phyloP scores from a whole-genome alignment of 257 asterid species.

The Euphrasia confusa region DNA sequence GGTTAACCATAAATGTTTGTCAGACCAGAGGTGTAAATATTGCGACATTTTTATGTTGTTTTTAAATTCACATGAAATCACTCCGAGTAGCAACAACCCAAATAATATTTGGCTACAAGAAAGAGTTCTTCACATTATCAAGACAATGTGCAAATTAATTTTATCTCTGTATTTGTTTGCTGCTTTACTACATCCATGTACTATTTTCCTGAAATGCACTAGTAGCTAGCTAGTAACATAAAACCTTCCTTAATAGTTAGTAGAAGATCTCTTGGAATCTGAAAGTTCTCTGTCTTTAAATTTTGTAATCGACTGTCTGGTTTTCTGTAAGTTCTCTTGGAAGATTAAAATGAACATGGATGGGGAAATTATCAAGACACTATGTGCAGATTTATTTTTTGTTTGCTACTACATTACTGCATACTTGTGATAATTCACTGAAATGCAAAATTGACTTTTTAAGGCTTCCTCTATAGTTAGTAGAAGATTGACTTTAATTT shows the following conservation, averaged over 20 bases:
- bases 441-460: not conserved
- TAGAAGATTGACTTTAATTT: not conserved
- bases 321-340: not conserved
- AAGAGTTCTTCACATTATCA: not conserved
- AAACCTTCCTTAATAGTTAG: not conserved
- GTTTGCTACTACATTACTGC: not conserved
- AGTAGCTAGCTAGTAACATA: not conserved
- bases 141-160: not conserved
- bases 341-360: not conserved
- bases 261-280: not conserved
- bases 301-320: not conserved
- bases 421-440: too few species aligned
- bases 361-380: not conserved
- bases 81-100: not conserved
- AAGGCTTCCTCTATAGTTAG: not conserved
- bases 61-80: not conserved
- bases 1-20: not conserved
- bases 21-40: constrained; percentile 1
- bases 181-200: not conserved
- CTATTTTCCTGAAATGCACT: not conserved
- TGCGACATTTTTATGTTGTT: not conserved
- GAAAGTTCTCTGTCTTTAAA: not conserved
- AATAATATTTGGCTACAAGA: not conserved
- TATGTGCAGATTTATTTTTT: not conserved
- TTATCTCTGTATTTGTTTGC: not conserved